Base-by-base conservation (phyloP, 1,139 yeast species). In the Taiozyma onychis region DNA sequence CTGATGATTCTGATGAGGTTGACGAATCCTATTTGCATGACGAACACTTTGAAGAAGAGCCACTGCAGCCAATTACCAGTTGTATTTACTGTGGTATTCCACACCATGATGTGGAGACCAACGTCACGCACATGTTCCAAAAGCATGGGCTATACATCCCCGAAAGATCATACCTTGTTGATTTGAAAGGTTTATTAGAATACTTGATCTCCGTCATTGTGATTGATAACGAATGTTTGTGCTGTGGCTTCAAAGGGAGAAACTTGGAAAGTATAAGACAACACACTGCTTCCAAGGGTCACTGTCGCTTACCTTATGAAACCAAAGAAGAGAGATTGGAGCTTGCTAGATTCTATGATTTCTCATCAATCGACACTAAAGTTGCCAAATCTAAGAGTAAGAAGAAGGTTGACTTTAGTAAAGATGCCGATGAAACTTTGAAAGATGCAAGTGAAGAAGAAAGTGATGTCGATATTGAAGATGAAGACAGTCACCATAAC, bases 281-380 rank as follows among this genome's bases (percentile, higher is more conserved):
- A 43, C 99, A 93, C 66, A 86, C 91, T 89, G 64, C 76, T 8
- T 77, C 86, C 22, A 93, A 93, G 68, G 81, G 90, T 55, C 99
- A 93, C 66, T 85, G 91, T 73, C 80, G 81, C 65, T 78, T 93
- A 51, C 98, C 99, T 0, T 95, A 88, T 67, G 98, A 93, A 60
- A 70, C 81, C 0, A 87, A 83, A 54, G 86, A 86, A 51, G 96
- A 93, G 64, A 85, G 85, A 65, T 77, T 85, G 50, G 89, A 86
- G 62, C 75, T 91, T 43, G 81, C 95, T 0, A 87, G 85, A 48
- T 93, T 85, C 63, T 93, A 93, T 65, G 98, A 93, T 67, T 93
- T 90, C 69, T 74, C 85, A 4, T 76, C 88, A 1, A 74, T 91
- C 1, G 83, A 83, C 64, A 75, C 67, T 48, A 66, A 49, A 44